Evolutionary conservation across 257 asterid genomes (phyloP), one percentile per base, ranked within the genome.

Genomic region (Solanum dulcamara): DNA sequence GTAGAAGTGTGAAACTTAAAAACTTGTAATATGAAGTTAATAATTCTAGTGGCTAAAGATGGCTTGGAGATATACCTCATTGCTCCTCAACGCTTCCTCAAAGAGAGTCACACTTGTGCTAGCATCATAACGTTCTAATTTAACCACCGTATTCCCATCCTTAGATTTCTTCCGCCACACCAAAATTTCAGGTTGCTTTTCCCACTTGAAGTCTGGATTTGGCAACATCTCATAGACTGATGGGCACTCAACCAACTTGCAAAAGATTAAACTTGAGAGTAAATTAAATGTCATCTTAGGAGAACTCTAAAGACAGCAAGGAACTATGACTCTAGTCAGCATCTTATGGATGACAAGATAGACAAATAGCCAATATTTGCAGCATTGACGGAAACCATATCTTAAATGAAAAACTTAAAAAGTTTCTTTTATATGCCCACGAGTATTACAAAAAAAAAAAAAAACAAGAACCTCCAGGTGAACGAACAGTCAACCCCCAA

Each of bases 211-310:
- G 80, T 90, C 85, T 18, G 94, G 87, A 88, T 92, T 91, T 44
- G 97, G 93, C 90, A 94, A 77, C 97, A 94, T 92, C 90, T 94
- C 97, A 74, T 94, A 94, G 80, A 94, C 71, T 68, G 98, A 93
- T 35, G 98, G 97, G 87, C 96, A 93, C 90, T 92, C 97, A 48
- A 94, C 90, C 83, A 94, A 83, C 98, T 94, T 84, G 38, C 85
- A 86, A 55, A 35, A 30, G 24, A 85, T 33, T 42, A 55, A 67
- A 50, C 40, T n/a, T 72, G 37, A 60, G 57, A 40, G 55, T 72
- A n/a, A 72, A n/a, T 38, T 9, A 72, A 40, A 38, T 13, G 22
- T 5, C 55, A 24, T 40, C 11, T n/a, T n/a, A 40, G 0, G 22
- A 72, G 0, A 72, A 6, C 6, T 72, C 55, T 40, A 72, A 72